phyloP scores from a whole-genome alignment of 192 early-diverging fungal genomes.

The Coemansia sp. region DNA sequence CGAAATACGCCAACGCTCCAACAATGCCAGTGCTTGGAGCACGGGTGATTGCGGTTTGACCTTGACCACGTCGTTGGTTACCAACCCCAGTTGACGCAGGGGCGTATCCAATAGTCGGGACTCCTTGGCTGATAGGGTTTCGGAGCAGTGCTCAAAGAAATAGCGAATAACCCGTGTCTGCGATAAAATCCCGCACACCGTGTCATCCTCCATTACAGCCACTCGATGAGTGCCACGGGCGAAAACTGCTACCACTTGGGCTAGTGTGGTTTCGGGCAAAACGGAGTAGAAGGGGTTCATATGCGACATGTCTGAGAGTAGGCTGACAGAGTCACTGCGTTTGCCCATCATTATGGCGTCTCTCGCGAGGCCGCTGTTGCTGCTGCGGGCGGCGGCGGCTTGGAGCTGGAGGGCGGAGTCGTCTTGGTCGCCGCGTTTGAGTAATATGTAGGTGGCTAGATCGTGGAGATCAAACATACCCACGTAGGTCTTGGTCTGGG shows the following conservation, averaged over 20 bases:
- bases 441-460: constrained; percentile 71
- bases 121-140: constrained; percentile 1
- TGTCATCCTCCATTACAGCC: constrained; percentile 64
- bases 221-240: constrained; percentile 77
- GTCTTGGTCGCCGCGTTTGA: constrained; percentile 18
- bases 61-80: constrained; percentile 55
- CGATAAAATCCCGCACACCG: constrained; percentile 74
- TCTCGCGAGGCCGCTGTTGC: not conserved
- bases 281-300: constrained; percentile 84
- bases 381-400: constrained; percentile 7
- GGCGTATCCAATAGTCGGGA: constrained; percentile 20
- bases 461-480: constrained; percentile 91
- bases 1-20: constrained; percentile 51
- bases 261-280: constrained; percentile 68
- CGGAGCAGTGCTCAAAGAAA: constrained; percentile 59
- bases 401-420: not conserved
- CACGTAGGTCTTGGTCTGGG: constrained; percentile 58
- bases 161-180: constrained; percentile 70
- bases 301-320: constrained; percentile 65
- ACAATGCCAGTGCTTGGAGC: constrained; percentile 63
- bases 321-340: constrained; percentile 9
- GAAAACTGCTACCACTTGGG: constrained; percentile 71
- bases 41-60: constrained; percentile 58
- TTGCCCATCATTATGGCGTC: not conserved
- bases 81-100: constrained; percentile 59